Percentiles rank a stretch among this genome's conserved stretches.
These are phyloP conservation scores for Candida bentonensis DNA, from an alignment of 805 yeast genomes.

Conservation along the genomic window DNA sequence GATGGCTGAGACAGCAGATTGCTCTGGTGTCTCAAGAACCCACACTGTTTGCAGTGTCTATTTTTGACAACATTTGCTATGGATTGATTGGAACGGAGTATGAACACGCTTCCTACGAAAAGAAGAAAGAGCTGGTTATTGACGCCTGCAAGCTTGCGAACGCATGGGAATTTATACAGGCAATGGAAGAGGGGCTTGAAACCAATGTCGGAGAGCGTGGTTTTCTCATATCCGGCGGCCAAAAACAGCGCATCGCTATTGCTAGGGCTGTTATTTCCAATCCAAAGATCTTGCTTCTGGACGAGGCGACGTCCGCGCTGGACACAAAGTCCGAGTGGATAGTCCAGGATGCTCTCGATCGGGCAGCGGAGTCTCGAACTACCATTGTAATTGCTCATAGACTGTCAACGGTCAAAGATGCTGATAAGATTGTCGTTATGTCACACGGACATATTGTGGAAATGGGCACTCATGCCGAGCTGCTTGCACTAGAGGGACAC, in stretches of 20 bases:
- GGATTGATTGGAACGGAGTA: slow-evolving; percentile 34
- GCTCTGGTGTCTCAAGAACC: slow-evolving; percentile 52
- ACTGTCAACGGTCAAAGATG: slow-evolving; percentile 34
- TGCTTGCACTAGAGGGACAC: slow-evolving; percentile 13
- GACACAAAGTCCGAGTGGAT: slow-evolving; percentile 49
- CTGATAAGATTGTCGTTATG: slow-evolving; percentile 34
- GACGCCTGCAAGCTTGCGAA: slow-evolving; percentile 39
- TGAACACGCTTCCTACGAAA: slow-evolving; percentile 18
- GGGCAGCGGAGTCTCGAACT: slow-evolving; percentile 22
- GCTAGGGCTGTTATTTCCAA: slow-evolving; percentile 44
- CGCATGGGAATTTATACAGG: slow-evolving; percentile 33
- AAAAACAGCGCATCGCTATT: slow-evolving; percentile 49
- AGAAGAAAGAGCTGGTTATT: slow-evolving; percentile 14
- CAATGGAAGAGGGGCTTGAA: slow-evolving; percentile 39
- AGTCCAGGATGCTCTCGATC: slow-evolving; percentile 36
- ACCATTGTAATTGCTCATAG: slow-evolving; percentile 42
- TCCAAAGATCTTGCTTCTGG: slow-evolving; percentile 42
- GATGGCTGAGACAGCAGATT: slow-evolving; percentile 36
- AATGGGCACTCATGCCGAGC: slow-evolving; percentile 20
- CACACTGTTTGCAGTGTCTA: slow-evolving; percentile 59
- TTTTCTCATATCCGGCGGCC: slow-evolving; percentile 53
- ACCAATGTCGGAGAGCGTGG: slow-evolving; percentile 39
- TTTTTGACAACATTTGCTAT: slow-evolving; percentile 65
- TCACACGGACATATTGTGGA: slow-evolving; percentile 30
- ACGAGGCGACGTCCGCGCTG: slow-evolving; percentile 56